Percentiles rank a stretch among this genome's conserved stretches.
Evolutionary conservation across 1,139 yeast genomes (phyloP).

Genomic region (Zhuliangozyma blackwelliae): DNA sequence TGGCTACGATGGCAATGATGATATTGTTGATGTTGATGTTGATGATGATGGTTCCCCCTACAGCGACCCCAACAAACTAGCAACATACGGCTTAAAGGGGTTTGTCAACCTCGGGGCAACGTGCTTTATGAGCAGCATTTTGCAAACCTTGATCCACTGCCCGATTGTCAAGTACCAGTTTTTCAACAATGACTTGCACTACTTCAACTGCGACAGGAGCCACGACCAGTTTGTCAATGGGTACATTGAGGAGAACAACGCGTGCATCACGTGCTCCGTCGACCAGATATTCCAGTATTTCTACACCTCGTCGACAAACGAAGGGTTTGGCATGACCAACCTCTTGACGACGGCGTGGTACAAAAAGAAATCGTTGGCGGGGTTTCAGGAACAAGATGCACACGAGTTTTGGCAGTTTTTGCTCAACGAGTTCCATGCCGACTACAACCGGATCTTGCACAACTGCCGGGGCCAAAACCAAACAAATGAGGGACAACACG

Average conservation of each 20-base stretch:
- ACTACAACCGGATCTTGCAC: slow-evolving; percentile 26
- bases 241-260: slow-evolving; percentile 33
- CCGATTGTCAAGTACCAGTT: slow-evolving; percentile 78
- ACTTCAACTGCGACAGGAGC: slow-evolving; percentile 33
- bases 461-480: slow-evolving; percentile 3
- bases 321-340: slow-evolving; percentile 73
- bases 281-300: slow-evolving; percentile 71
- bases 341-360: slow-evolving; percentile 80
- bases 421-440: slow-evolving; percentile 76
- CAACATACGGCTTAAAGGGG: slow-evolving; percentile 77
- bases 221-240: slow-evolving; percentile 15
- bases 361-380: slow-evolving; percentile 78
- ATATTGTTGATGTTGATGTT: slow-evolving; percentile 14
- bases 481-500: neutral
- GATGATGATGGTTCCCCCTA: slow-evolving; percentile 15
- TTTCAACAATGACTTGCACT: slow-evolving; percentile 59
- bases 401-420: slow-evolving; percentile 95
- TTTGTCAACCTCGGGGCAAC: slow-evolving; percentile 94
- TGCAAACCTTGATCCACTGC: slow-evolving; percentile 84
- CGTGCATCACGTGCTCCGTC: slow-evolving; percentile 80
- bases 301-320: slow-evolving; percentile 48
- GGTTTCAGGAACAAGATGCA: slow-evolving; percentile 96
- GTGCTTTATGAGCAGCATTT: slow-evolving; percentile 87
- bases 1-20: slow-evolving; percentile 11
- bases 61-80: slow-evolving; percentile 51